A percentile compares a stretch with the other conserved stretches of the same genome.
phyloP scores from a whole-genome alignment of 805 yeast species.

The Yarrowia sp. region DNA sequence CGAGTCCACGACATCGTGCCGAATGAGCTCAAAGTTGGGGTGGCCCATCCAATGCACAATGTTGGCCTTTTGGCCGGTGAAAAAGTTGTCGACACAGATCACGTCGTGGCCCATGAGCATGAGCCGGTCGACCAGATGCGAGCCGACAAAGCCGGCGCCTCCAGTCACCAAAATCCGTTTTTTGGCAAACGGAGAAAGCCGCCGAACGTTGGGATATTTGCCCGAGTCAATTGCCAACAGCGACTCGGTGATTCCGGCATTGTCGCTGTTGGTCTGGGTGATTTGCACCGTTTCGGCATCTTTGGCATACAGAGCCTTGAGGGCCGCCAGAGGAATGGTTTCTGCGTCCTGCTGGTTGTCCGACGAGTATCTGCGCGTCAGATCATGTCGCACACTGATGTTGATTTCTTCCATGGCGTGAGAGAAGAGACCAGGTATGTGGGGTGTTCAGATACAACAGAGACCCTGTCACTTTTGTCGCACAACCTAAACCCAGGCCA shows the following conservation, averaged over 20 bases:
- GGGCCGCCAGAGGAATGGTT: constrained; percentile 2
- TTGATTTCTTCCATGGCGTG: constrained; percentile 18
- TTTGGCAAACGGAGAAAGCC: constrained; percentile 33
- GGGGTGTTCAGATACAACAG: no score
- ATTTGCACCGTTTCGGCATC: constrained; percentile 1
- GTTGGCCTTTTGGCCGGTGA: constrained; percentile 33
- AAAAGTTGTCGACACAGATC: constrained; percentile 34
- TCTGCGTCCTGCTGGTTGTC: constrained; percentile 8
- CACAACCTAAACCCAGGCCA: background rate
- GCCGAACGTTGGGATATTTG: constrained; percentile 31
- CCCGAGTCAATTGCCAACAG: constrained; percentile 15
- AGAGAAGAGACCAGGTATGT: no score
- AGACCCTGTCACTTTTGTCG: no score
- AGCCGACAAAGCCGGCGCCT: constrained; percentile 36
- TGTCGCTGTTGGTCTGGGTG: constrained; percentile 5
- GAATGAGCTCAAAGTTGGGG: constrained; percentile 34
- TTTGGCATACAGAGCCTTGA: constrained; percentile 12
- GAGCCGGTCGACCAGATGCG: constrained; percentile 34
- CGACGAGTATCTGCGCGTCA: constrained; percentile 13
- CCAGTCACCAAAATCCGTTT: constrained; percentile 34
- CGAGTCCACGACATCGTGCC: constrained; percentile 36
- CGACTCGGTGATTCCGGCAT: background rate
- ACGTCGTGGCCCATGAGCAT: constrained; percentile 35
- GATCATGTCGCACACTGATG: constrained; percentile 1
- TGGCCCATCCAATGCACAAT: constrained; percentile 36